Conservation (phyloP, 2,329 filamentous ascomycete species). For the Periconia macrospinosa region DNA sequence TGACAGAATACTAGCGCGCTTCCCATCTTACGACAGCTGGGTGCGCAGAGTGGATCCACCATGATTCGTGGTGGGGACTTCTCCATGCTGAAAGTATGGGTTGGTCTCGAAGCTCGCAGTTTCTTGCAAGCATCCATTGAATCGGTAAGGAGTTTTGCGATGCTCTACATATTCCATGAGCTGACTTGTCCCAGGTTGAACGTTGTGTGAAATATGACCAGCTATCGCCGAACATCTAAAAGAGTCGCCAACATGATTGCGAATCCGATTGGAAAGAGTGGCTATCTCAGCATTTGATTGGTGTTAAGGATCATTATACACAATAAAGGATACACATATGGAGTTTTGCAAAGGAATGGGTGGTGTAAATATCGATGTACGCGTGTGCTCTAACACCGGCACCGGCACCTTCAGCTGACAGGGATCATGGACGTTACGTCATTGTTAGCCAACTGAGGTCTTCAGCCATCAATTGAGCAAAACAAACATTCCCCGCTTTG, state of each 20-base stretch:
- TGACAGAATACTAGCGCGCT: conserved; percentile 63
- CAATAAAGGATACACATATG: not conserved
- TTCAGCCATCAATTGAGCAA: conserved; percentile 6
- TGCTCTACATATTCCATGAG: no score
- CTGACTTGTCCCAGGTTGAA: conserved; percentile 63
- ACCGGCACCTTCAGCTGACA: not conserved
- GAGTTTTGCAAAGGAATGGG: not conserved
- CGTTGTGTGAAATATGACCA: conserved; percentile 89
- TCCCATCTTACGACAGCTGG: conserved; percentile 86
- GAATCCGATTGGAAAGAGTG: not conserved
- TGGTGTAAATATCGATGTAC: not conserved
- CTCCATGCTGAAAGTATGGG: conserved; percentile 85
- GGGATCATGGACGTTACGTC: conserved; percentile 6
- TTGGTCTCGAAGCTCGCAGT: conserved; percentile 82
- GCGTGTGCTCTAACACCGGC: not conserved
- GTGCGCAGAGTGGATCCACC: conserved; percentile 70
- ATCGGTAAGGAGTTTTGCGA: conserved; percentile 61
- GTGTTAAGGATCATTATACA: not conserved
- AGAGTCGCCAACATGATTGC: not conserved
- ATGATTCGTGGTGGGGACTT: conserved; percentile 53
- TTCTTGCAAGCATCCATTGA: conserved; percentile 90
- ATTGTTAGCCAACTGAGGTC: conserved; percentile 1
- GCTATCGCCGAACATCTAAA: conserved; percentile 79
- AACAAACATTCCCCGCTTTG: conserved; percentile 2
- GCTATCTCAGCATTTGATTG: not conserved